These are phyloP conservation scores for Solanum hybrid DNA, from an alignment of 305 asterid species.

Conservation along the genomic window DNA sequence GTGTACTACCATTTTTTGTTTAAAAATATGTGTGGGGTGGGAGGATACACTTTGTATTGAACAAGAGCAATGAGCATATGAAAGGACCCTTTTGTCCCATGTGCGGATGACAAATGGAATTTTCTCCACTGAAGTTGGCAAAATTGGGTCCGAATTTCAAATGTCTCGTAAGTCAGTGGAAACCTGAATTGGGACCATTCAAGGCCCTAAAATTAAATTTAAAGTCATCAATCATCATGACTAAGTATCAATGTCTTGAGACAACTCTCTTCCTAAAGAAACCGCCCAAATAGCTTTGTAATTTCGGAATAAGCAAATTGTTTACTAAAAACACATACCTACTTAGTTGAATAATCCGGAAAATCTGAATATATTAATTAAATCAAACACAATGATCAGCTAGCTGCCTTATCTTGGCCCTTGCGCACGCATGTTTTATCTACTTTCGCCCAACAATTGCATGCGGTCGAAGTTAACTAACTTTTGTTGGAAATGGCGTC, in stretches of 20 bases:
- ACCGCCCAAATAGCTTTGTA: background rate
- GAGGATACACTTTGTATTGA: background rate
- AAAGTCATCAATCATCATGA: background rate
- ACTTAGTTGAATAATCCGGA: background rate
- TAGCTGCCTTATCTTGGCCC: background rate
- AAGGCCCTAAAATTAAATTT: background rate
- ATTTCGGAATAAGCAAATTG: background rate
- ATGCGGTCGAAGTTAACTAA: background rate
- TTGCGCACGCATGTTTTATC: background rate
- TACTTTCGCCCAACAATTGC: background rate
- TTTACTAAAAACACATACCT: background rate
- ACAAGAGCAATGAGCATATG: background rate
- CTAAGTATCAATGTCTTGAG: background rate
- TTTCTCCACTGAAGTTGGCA: background rate
- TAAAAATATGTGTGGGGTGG: background rate
- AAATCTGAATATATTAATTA: background rate
- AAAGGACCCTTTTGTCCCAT: conserved; percentile 11
- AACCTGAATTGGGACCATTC: conserved; percentile 6
- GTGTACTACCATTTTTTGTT: too few species aligned
- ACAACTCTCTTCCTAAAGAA: background rate
- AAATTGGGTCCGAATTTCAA: background rate
- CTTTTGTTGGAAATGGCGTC: conserved; percentile 1
- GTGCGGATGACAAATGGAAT: conserved; percentile 7
- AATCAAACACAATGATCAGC: background rate
- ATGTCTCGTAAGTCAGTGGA: background rate